A percentile compares a stretch with the other conserved stretches of the same genome.
phyloP scores from a whole-genome alignment of 345 rosid genomes.

The Brassica carinata region DNA sequence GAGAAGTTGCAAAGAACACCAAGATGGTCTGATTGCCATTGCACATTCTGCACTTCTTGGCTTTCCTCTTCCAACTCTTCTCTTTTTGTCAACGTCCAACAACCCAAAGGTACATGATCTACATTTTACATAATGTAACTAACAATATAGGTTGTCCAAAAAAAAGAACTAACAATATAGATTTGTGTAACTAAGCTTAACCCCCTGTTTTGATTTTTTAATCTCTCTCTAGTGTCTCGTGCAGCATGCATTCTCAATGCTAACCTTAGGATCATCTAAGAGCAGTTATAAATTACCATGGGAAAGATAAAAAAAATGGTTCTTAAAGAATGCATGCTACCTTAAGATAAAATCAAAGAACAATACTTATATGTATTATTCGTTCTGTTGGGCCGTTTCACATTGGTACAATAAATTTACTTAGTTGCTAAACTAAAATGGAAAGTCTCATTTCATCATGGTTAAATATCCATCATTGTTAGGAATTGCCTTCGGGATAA shows the following conservation, averaged over 20 bases:
- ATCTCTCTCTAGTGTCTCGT: slow-evolving; percentile 22
- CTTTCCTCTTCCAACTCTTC: slow-evolving; percentile 53
- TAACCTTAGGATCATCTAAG: background rate
- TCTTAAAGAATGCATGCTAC: slow-evolving; percentile 1
- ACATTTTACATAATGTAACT: slow-evolving; percentile 5
- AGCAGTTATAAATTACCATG: slow-evolving; percentile 3
- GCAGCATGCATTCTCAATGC: slow-evolving; percentile 35
- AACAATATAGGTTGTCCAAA: background rate
- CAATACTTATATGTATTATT: background rate
- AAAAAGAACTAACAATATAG: background rate
- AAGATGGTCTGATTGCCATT: slow-evolving; percentile 96
- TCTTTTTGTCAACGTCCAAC: slow-evolving; percentile 77
- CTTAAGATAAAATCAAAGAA: slow-evolving; percentile 11
- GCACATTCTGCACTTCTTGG: slow-evolving; percentile 79
- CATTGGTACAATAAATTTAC: background rate
- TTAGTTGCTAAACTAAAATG: background rate
- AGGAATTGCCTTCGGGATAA: background rate
- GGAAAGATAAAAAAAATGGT: background rate
- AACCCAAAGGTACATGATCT: slow-evolving; percentile 53
- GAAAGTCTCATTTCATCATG: background rate
- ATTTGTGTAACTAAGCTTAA: slow-evolving; percentile 9
- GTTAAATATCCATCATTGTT: slow-evolving; percentile 1
- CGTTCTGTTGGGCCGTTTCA: background rate
- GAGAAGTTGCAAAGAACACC: slow-evolving; percentile 62
- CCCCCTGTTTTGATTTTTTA: slow-evolving; percentile 7